Evolutionary conservation across 2,329 filamentous ascomycete genomes (phyloP).

Genomic region (Cladorrhinum sp.): DNA sequence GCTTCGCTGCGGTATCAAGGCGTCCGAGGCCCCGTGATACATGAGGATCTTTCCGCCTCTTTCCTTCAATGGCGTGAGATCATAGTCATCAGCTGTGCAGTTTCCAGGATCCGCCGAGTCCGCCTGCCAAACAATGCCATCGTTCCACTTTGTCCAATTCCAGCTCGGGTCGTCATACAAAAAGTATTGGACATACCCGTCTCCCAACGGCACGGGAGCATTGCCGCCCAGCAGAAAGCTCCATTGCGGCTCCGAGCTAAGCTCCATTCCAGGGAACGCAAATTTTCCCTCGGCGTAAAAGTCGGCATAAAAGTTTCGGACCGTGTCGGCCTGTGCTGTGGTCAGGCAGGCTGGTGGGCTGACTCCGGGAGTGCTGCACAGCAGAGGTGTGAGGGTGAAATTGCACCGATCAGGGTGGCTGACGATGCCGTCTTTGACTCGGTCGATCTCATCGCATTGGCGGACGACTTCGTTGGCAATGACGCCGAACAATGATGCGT

Average conservation of each 20-base stretch:
- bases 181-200: constrained; percentile 39
- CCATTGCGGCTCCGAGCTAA: constrained; percentile 45
- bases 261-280: constrained; percentile 43
- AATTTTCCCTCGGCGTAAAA: constrained; percentile 31
- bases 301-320: constrained; percentile 10
- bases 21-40: constrained; percentile 46
- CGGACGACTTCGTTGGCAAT: constrained; percentile 38
- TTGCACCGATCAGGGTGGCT: constrained; percentile 41
- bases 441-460: constrained; percentile 48
- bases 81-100: constrained; percentile 38
- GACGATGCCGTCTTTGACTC: constrained; percentile 45
- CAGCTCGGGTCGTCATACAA: constrained; percentile 40
- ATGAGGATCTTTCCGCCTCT: constrained; percentile 44
- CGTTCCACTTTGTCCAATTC: constrained; percentile 33
- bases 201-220: constrained; percentile 34
- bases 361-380: constrained; percentile 32
- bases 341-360: constrained; percentile 27
- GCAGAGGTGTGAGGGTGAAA: constrained; percentile 36
- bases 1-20: constrained; percentile 38
- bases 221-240: constrained; percentile 19
- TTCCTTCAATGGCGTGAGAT: constrained; percentile 38
- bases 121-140: constrained; percentile 32
- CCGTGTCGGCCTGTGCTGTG: constrained; percentile 7
- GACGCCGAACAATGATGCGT: constrained; percentile 39
- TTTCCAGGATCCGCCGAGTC: constrained; percentile 37